These are phyloP conservation scores for Thelonectria olida DNA, from an alignment of 2,329 filamentous ascomycete species.

Conservation along the genomic window DNA sequence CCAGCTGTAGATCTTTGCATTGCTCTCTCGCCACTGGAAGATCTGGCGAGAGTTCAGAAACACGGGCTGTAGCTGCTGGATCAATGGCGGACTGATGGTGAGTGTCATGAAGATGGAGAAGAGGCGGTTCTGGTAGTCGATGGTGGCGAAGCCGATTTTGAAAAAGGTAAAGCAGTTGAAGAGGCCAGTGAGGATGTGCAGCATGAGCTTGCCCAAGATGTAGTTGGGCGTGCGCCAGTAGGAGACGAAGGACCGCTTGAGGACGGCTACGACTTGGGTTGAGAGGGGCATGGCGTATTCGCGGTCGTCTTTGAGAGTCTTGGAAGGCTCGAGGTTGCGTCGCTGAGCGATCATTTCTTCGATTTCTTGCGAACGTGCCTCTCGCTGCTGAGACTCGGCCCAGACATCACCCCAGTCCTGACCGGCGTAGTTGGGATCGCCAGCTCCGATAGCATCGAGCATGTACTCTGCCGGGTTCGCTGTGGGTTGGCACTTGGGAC, in stretches of 20 bases:
- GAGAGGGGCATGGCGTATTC: slow-evolving; percentile 71
- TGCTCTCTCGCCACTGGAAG: slow-evolving; percentile 77
- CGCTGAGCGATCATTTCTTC: slow-evolving; percentile 59
- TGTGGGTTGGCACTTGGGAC: slow-evolving; percentile 54
- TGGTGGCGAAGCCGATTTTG: slow-evolving; percentile 63
- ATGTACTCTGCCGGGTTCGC: slow-evolving; percentile 65
- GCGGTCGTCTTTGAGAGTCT: slow-evolving; percentile 57
- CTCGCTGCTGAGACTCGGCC: slow-evolving; percentile 60
- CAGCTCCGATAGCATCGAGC: slow-evolving; percentile 68
- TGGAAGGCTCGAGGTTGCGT: slow-evolving; percentile 47
- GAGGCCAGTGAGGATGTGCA: slow-evolving; percentile 69
- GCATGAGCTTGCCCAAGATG: slow-evolving; percentile 67
- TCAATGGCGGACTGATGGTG: slow-evolving; percentile 77
- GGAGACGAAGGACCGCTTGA: slow-evolving; percentile 66
- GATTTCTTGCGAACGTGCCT: slow-evolving; percentile 59
- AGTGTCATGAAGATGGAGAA: slow-evolving; percentile 83
- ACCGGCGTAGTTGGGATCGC: slow-evolving; percentile 66
- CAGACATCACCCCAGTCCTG: slow-evolving; percentile 72
- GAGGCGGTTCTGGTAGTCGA: slow-evolving; percentile 75
- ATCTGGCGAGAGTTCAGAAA: slow-evolving; percentile 73
- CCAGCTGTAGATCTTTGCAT: slow-evolving; percentile 85
- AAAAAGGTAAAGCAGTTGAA: slow-evolving; percentile 80
- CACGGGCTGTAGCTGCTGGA: slow-evolving; percentile 80
- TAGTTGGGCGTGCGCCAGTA: slow-evolving; percentile 76
- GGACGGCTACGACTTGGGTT: slow-evolving; percentile 63